Evolutionary conservation across 2,329 filamentous ascomycete genomes (phyloP).

Genomic region (Cordyceps cicadae): DNA sequence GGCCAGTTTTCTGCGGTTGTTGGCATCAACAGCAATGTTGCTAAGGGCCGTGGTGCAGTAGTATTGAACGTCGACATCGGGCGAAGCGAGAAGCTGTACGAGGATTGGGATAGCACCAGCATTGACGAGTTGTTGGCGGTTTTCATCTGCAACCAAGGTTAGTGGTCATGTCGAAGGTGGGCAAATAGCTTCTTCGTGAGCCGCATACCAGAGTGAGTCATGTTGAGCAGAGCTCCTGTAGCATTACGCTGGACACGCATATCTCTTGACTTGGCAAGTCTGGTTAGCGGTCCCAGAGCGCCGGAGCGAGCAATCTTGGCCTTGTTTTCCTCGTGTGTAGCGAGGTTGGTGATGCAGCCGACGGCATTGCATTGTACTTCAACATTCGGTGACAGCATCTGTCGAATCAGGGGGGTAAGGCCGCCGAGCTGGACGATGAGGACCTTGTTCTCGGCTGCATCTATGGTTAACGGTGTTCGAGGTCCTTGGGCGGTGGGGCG

Average conservation of each 20-base stretch:
- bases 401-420: constrained; percentile 81
- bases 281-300: constrained; percentile 80
- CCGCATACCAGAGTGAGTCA: constrained; percentile 88
- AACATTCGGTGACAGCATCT: constrained; percentile 97
- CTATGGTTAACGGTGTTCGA: constrained; percentile 31
- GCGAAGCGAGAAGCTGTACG: constrained; percentile 84
- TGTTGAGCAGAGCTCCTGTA: constrained; percentile 91
- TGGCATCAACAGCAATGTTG: constrained; percentile 93
- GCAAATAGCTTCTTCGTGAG: constrained; percentile 6
- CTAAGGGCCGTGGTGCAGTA: constrained; percentile 98
- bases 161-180: constrained; percentile 5
- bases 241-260: constrained; percentile 98
- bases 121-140: constrained; percentile 92
- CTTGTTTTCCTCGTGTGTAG: constrained; percentile 98
- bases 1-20: constrained; percentile 83
- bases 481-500: background rate
- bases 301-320: constrained; percentile 95
- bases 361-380: constrained; percentile 99
- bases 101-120: constrained; percentile 96
- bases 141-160: constrained; percentile 62
- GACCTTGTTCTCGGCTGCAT: constrained; percentile 92
- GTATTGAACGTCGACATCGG: constrained; percentile 96
- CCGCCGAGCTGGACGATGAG: constrained; percentile 89
- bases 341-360: constrained; percentile 95
- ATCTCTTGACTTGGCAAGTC: constrained; percentile 91